A percentile compares a stretch with the other conserved stretches of the same genome.
phyloP scores from a whole-genome alignment of 1,284 basidiomycete species.

The Ganoderma sp. region DNA sequence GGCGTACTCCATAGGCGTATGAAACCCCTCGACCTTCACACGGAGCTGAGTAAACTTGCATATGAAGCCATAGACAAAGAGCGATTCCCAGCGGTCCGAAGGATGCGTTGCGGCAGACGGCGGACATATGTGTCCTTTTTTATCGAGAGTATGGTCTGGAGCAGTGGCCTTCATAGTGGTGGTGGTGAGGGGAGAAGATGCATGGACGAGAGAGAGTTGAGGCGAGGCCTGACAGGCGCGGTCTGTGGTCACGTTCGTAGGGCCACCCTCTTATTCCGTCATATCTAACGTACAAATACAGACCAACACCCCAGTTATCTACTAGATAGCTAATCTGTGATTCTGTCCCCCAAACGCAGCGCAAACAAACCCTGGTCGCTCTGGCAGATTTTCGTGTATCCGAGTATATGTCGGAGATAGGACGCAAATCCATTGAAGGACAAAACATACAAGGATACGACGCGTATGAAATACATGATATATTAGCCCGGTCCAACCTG shows the following conservation, averaged over 20 bases:
- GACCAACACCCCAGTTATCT: constrained; percentile 39
- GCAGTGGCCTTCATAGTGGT: constrained; percentile 40
- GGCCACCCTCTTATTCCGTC: constrained; percentile 41
- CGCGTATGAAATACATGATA: constrained; percentile 31
- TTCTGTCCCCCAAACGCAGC: constrained; percentile 14
- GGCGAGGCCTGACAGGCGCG: constrained; percentile 33
- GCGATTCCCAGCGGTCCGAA: constrained; percentile 81
- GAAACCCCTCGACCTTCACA: constrained; percentile 74
- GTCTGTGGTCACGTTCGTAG: constrained; percentile 40
- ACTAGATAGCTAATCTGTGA: constrained; percentile 9
- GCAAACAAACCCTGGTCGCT: not conserved
- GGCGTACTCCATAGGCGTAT: constrained; percentile 80
- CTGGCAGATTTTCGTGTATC: constrained; percentile 5
- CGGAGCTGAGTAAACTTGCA: constrained; percentile 77
- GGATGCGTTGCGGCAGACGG: constrained; percentile 76
- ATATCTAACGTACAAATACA: constrained; percentile 42
- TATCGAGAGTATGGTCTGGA: constrained; percentile 42
- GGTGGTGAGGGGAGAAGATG: constrained; percentile 34
- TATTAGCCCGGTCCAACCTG: constrained; percentile 81
- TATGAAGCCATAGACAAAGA: constrained; percentile 83
- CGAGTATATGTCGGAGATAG: constrained; percentile 8
- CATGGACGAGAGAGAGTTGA: constrained; percentile 41
- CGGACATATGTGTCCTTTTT: constrained; percentile 75
- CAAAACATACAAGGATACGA: constrained; percentile 17
- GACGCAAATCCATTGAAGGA: constrained; percentile 11